Evolutionary conservation across 2,329 filamentous ascomycete genomes (phyloP).

Genomic region (Xylaria sp.): DNA sequence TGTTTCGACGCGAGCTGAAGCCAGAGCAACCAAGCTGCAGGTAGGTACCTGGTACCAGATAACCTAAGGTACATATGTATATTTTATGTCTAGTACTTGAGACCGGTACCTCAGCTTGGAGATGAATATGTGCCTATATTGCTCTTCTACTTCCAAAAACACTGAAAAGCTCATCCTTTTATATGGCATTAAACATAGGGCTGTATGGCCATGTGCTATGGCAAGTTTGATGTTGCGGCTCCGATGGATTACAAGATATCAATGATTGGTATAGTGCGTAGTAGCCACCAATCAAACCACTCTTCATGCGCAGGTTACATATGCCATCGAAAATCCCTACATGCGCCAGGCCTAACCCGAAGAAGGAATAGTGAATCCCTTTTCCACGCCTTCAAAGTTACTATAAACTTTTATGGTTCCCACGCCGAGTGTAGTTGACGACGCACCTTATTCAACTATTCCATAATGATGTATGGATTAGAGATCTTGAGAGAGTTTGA

Average conservation of each 20-base stretch:
- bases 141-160: background rate
- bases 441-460: too few relatives aligned
- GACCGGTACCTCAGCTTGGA: background rate
- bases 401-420: too few relatives aligned
- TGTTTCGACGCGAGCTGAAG: background rate
- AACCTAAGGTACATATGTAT: too few relatives aligned
- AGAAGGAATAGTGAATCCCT: background rate
- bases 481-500: too few relatives aligned
- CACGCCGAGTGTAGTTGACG: too few relatives aligned
- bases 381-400: background rate
- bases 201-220: background rate
- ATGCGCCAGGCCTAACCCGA: background rate
- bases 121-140: background rate
- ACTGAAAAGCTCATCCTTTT: background rate
- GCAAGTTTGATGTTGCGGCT: too few relatives aligned
- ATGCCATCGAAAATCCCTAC: background rate
- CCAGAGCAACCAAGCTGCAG: background rate
- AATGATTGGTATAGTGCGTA: too few relatives aligned
- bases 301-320: background rate
- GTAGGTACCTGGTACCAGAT: background rate
- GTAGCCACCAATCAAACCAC: background rate
- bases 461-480: too few relatives aligned
- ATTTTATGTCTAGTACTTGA: background rate
- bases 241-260: too few relatives aligned
- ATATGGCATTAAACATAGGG: background rate